These are phyloP conservation scores for Sporothrix sp. DNA, from an alignment of 2,329 filamentous ascomycete species.

Conservation along the genomic window DNA sequence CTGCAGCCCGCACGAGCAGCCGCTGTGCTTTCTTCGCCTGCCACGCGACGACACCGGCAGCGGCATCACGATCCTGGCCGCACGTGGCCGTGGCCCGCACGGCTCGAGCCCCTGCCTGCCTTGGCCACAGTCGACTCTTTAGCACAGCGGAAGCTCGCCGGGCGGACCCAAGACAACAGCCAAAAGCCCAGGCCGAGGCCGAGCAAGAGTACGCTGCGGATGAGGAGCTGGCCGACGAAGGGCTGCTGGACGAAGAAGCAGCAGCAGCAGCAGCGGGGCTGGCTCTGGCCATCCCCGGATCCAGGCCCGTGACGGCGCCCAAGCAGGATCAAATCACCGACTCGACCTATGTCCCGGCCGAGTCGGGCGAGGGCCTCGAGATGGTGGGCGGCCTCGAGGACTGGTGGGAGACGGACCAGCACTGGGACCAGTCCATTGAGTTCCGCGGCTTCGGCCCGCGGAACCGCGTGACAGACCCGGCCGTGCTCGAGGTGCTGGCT, in stretches of 20 bases:
- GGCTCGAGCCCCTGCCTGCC: neutral
- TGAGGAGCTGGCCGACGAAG: no score
- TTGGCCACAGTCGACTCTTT: neutral
- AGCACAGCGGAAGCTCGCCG: conserved; percentile 1
- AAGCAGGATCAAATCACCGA: conserved; percentile 25
- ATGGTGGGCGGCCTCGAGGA: conserved; percentile 36
- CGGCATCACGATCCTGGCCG: neutral
- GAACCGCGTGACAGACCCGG: conserved; percentile 33
- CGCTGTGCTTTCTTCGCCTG: conserved; percentile 4
- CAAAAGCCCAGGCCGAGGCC: no score
- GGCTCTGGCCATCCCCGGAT: conserved; percentile 22
- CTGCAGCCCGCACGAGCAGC: neutral
- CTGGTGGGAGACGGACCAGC: conserved; percentile 46
- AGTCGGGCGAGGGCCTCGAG: conserved; percentile 34
- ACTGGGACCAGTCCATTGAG: conserved; percentile 39
- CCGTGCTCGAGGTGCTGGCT: conserved; percentile 38
- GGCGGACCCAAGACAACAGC: neutral
- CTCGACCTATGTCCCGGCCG: conserved; percentile 38
- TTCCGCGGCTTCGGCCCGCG: conserved; percentile 35
- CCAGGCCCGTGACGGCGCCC: conserved; percentile 23
- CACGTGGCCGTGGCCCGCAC: no score
- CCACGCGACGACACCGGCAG: neutral
- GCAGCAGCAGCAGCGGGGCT: neutral
- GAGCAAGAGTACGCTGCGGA: no score
- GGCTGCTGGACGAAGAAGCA: neutral